Evolutionary conservation across 2,329 filamentous ascomycete species (phyloP), one percentile per base, ranked within the genome.

Genomic region (Ophiostoma himal-ulmi): DNA sequence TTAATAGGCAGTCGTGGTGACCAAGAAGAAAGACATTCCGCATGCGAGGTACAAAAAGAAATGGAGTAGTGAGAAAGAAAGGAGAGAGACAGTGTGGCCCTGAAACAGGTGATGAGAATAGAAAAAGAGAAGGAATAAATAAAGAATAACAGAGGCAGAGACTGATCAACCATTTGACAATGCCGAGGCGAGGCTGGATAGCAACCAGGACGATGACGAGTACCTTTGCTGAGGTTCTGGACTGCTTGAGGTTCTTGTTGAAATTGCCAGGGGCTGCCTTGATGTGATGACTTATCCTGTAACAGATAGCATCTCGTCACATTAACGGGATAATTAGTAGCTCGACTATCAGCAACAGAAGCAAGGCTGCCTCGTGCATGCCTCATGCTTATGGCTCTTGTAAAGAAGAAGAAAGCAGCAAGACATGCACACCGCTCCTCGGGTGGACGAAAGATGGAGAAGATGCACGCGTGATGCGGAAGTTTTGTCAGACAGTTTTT

Each of bases 241-340:
- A 14, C 52, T 57, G 52, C 26, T 57, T 22, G 41, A 7, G 60
- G 60, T 37, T 22, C 34, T 39, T 39, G 36, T 13, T 39, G 11
- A 64, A 41, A 65, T 65, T 65, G 36, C 62, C 36, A 65, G 62
- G 62, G 62, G 62, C 62, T 39, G 36, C 20, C 34, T 17, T 3
- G 62, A 65, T 39, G 62, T 65, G 62, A 65, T 65, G 62, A 39
- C 34, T 34, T 64, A 57, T 64, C 57, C 57, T 36, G 57, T 64
- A 37, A 65, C 30, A 34, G 10, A 26, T 26, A 60, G 5, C 57
- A 34, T 62, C 57, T 62, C 26, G 6, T 62, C 57, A 62, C 57
- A 62, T 26, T 8, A 57, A 22, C n/a, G 26, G 52, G 44, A 57
- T 30, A 30, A 3, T 3, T 10, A 39, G 37, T 10, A n/a, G 17